These are phyloP conservation scores for Cardamine chenopodiifolia DNA, from an alignment of 345 rosid genomes.

Conservation along the genomic window DNA sequence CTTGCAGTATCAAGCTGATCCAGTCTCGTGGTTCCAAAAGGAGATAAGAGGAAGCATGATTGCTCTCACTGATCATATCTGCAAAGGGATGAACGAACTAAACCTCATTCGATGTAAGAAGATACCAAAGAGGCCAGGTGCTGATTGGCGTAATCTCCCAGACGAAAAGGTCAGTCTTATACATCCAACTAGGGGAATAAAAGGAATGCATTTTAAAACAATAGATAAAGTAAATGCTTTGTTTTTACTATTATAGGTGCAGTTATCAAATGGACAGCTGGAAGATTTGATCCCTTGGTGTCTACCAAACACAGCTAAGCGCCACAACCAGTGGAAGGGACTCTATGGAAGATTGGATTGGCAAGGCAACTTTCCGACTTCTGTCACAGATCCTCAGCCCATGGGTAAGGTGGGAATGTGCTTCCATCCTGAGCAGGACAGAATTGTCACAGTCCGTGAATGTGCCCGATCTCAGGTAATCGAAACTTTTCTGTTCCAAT, in stretches of 20 bases:
- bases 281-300: constrained; percentile 79
- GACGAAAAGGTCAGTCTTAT: constrained; percentile 60
- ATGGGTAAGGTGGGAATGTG: constrained; percentile 94
- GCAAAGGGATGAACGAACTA: constrained; percentile 80
- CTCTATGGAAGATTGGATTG: constrained; percentile 86
- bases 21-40: constrained; percentile 87
- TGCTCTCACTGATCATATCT: constrained; percentile 71
- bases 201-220: neutral
- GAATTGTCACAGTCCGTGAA: constrained; percentile 85
- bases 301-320: constrained; percentile 73
- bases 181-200: neutral
- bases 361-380: constrained; percentile 91
- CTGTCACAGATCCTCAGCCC: constrained; percentile 84
- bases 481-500: neutral
- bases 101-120: constrained; percentile 69
- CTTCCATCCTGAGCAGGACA: constrained; percentile 86
- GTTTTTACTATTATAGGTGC: constrained; percentile 49
- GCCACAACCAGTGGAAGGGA: constrained; percentile 90
- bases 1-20: constrained; percentile 59
- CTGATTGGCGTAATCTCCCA: constrained; percentile 92
- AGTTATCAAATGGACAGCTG: constrained; percentile 61
- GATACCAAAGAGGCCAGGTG: constrained; percentile 84
- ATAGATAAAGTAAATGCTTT: neutral
- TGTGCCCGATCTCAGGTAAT: constrained; percentile 84
- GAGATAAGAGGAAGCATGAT: constrained; percentile 57